These are phyloP conservation scores for Leishmania gerbilli DNA, from an alignment of 208 protist genomes.

Conservation along the genomic window DNA sequence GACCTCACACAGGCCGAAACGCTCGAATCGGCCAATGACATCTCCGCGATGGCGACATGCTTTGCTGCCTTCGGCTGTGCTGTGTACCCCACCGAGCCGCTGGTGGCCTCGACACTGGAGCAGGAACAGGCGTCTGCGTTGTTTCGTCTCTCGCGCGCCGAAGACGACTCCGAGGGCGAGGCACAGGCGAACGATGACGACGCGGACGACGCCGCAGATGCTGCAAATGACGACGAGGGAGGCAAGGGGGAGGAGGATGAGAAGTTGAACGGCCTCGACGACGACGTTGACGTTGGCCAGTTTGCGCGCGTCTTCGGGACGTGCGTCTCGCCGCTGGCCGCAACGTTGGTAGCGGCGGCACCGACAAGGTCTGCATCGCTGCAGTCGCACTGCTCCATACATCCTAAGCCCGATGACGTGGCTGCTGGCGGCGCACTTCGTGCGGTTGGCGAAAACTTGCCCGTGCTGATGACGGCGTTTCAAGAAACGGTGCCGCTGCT, in stretches of 20 bases:
- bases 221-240: background rate
- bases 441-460: constrained; percentile 15
- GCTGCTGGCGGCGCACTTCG: constrained; percentile 8
- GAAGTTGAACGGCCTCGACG: background rate
- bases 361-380: constrained; percentile 8
- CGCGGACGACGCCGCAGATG: background rate
- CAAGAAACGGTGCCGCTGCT: constrained; percentile 29
- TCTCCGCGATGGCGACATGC: constrained; percentile 19
- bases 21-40: constrained; percentile 3
- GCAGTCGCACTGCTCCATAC: background rate
- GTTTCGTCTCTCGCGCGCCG: background rate
- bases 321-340: constrained; percentile 17
- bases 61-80: constrained; percentile 23
- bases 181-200: background rate
- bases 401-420: background rate
- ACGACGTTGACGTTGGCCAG: constrained; percentile 1
- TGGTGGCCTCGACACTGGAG: constrained; percentile 1
- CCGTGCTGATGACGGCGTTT: constrained; percentile 24
- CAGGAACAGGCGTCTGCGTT: background rate
- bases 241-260: constrained; percentile 4
- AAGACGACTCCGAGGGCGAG: background rate
- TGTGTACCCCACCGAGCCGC: constrained; percentile 1
- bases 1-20: constrained; percentile 5
- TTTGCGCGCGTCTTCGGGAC: constrained; percentile 19
- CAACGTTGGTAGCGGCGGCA: constrained; percentile 8